Evolutionary conservation across 345 rosid genomes (phyloP), one percentile per base, ranked within the genome.

Genomic region (Salix dunnii): DNA sequence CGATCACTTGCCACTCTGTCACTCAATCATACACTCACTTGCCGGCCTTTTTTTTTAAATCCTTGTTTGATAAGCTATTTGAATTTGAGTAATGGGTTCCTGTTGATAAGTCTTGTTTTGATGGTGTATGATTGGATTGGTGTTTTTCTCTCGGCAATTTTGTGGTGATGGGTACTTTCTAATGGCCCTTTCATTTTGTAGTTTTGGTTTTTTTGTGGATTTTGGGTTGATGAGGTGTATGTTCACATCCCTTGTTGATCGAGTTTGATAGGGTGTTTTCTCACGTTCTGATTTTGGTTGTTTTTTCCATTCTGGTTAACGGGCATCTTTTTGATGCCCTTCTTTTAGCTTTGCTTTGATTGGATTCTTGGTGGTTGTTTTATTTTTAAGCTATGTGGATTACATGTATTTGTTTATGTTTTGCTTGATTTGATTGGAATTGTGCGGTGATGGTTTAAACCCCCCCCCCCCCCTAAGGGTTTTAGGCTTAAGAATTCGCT

Each of bases 101-200:
- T 62, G 63, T 58, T 79, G 9, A 10, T 46, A 18, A 67, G 30
- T 80, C 71, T 49, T 77, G 60, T 38, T 77, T 79, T 28, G 16
- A 25, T 35, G 65, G 28, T 63, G 61, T 53, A 71, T 38, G 77
- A 16, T 70, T 73, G 35, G 62, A 43, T 74, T 63, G 71, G 30
- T 70, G 65, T 33, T 74, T 80, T 31, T 53, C 14, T 58, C 16
- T 12, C 1, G 9, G 63, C 58, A 16, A 30, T 67, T 79, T 72
- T 46, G 31, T 63, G n/a, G 49, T 12, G 64, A 60, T 86, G 85
- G 89, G 87, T 89, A 80, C 68, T n/a, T 38, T 31, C 72, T 48
- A 27, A 63, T 82, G 62, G 3, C 5, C 61, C 53, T 36, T 63
- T 58, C 73, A 36, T 74, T 78, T 82, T 67, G 28, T n/a, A 28